Percentiles rank a stretch among this genome's conserved stretches.
Evolutionary conservation across 139 green algal genomes (phyloP).

Genomic region (Volvox africanus): DNA sequence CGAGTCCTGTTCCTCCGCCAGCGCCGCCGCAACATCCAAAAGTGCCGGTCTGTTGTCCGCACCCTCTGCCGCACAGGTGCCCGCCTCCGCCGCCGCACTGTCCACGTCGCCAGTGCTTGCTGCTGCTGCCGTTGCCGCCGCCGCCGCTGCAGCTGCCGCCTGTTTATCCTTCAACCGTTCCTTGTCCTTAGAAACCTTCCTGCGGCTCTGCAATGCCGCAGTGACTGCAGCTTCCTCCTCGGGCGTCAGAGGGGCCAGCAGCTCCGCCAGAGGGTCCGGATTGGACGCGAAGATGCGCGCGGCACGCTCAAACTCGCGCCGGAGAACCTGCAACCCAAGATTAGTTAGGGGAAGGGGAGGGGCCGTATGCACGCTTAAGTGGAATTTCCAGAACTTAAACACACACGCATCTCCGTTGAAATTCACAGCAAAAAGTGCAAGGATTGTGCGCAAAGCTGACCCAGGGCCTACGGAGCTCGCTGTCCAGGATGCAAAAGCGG

Average conservation of each 20-base stretch:
- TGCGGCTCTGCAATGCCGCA: conserved; percentile 1
- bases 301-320: conserved; percentile 56
- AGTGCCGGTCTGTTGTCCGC: background rate
- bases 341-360: too few species aligned
- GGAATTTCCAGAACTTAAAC: too few species aligned
- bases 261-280: conserved; percentile 49
- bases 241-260: conserved; percentile 45
- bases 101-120: background rate
- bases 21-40: background rate
- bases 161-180: background rate
- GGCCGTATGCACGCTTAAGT: too few species aligned
- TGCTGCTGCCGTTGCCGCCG: background rate
- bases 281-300: conserved; percentile 49
- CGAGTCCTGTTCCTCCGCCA: background rate
- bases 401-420: too few species aligned
- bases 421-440: too few species aligned
- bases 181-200: conserved; percentile 13
- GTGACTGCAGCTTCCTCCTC: conserved; percentile 6
- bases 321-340: conserved; percentile 37
- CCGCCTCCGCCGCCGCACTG: background rate
- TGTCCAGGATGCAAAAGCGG: too few species aligned
- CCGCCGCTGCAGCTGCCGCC: background rate
- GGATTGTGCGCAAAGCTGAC: too few species aligned
- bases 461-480: too few species aligned
- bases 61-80: background rate